Evolutionary conservation across 805 yeast species (phyloP), one percentile per base, ranked within the genome.

Genomic region (Candida maris): DNA sequence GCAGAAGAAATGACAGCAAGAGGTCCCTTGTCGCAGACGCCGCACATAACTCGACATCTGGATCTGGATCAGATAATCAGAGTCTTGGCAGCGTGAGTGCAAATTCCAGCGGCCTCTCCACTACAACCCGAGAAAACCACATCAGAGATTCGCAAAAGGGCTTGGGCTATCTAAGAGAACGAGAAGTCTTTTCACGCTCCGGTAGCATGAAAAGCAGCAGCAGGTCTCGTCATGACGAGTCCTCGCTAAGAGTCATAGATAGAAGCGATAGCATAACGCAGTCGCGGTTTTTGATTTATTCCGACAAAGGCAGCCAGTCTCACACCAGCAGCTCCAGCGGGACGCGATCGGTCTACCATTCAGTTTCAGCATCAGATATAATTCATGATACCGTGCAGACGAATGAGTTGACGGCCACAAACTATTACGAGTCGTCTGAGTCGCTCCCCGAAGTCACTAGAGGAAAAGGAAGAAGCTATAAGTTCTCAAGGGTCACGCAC

Each of bases 141-240:
- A 44, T 51, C 3, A 39, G 39, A 25, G 42, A 45, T 21, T 21
- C 24, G 24, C 24, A 21, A 12, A 21, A 21, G 24, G 12, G 10
- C 10, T 12, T 21, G 8, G 24, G 24, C 10, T 21, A 21, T 21
- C 24, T 21, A 8, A 8, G 24, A 15, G 20, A 44, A 2, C 19
- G 36, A 10, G 51, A 42, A 13, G 42, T 41, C 6, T 17, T 37
- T 7, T 41, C 44, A 14, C 36, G 44, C n/a, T 32, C 42, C 15
- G 42, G 29, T 22, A 47, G 52, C 20, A 29, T 42, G 4, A 45
- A 34, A n/a, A 44, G 46, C 19, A 35, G 17, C 26, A 39, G 30
- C n/a, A 27, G 34, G 14, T 18, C 13, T 7, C 28, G 10, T 7
- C 27, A 17, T 21, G 40, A 29, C 19, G 34, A 10, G 3, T 27